Base-by-base conservation (phyloP, 179 eudicot species). In the Carnegiea gigantea region DNA sequence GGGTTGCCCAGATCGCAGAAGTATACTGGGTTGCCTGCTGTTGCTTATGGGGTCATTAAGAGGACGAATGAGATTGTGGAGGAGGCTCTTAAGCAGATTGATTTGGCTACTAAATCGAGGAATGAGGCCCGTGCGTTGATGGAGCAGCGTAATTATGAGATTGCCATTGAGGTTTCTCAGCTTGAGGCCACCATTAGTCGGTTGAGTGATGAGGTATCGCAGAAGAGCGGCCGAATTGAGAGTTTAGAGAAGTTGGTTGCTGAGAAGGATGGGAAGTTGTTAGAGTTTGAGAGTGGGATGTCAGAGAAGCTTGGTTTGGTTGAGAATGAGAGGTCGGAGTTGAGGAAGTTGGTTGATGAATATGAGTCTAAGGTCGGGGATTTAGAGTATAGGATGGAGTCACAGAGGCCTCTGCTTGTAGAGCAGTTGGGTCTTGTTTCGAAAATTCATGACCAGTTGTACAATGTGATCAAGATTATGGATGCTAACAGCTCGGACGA, bases 91-190 rank as follows among this genome's bases (percentile, higher is more conserved):
- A 89, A 81, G 57, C 94, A 93, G 88, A 71, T 92, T 76, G 97
- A 95, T 10, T 76, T 78, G 77, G 82, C 89, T 1, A 44, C 83
- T 13, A 94, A 91, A 85, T 83, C 91, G 28, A 92, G 97, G 82
- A 87, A 95, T 72, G 95, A 96, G 86, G 96, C 94, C 15, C 83
- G 98, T 36, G 97, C 86, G 81, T 87, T 80, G 86, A 82, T 96
- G 83, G 98, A 96, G 80, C 98, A 96, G 75, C 84, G 98, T 86
- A 94, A 90, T 86, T 96, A 95, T 51, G 98, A 94, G 89, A 95
- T 95, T 84, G 99, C 99, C 6, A 95, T 96, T 38, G 99, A 96
- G 81, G 97, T 96, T 78, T 96, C 99, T 9, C 90, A 96, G 89
- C 93, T 96, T 15, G 99, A 96, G 87, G 97, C 97, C 0, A 88